A percentile compares a stretch with the other conserved stretches of the same genome.
These are phyloP conservation scores for Xanthoconium stramineum DNA, from an alignment of 768 basidiomycete species.

Conservation along the genomic window DNA sequence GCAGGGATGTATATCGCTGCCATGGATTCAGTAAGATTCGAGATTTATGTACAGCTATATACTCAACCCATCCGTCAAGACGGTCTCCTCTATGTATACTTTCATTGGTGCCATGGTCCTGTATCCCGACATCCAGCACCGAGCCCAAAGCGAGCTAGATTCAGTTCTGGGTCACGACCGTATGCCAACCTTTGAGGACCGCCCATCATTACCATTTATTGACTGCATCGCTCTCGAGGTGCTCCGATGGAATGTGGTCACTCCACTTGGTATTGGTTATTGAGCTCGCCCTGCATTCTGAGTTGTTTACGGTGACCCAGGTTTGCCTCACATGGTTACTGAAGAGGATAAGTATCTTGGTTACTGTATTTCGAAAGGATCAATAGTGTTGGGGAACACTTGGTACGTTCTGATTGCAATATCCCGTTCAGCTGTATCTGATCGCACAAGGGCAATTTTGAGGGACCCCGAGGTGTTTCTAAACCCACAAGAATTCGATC, in stretches of 20 bases:
- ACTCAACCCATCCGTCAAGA: background rate
- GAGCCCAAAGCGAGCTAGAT: slow-evolving; percentile 13
- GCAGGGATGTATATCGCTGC: slow-evolving; percentile 8
- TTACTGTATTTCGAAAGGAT: slow-evolving; percentile 11
- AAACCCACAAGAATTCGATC: slow-evolving; percentile 21
- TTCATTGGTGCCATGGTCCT: slow-evolving; percentile 15
- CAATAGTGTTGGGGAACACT: background rate
- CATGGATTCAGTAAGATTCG: slow-evolving; percentile 8
- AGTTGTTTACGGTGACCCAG: slow-evolving; percentile 18
- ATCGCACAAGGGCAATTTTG: slow-evolving; percentile 16
- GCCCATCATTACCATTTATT: slow-evolving; percentile 11
- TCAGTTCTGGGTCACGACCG: slow-evolving; percentile 4
- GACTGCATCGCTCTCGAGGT: slow-evolving; percentile 13
- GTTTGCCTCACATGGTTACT: slow-evolving; percentile 36
- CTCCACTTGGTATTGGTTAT: slow-evolving; percentile 6
- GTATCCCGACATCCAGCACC: slow-evolving; percentile 11
- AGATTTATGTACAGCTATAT: no score
- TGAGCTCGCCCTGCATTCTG: background rate
- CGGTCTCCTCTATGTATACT: slow-evolving; percentile 1
- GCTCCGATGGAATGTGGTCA: slow-evolving; percentile 8
- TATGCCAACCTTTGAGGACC: slow-evolving; percentile 14
- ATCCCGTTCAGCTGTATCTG: background rate
- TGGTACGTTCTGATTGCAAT: slow-evolving; percentile 9
- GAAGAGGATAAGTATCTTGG: slow-evolving; percentile 24
- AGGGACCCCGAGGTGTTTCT: slow-evolving; percentile 18